A percentile compares a stretch with the other conserved stretches of the same genome.
These are phyloP conservation scores for Turritis glabra DNA, from an alignment of 345 rosid species.

Conservation along the genomic window DNA sequence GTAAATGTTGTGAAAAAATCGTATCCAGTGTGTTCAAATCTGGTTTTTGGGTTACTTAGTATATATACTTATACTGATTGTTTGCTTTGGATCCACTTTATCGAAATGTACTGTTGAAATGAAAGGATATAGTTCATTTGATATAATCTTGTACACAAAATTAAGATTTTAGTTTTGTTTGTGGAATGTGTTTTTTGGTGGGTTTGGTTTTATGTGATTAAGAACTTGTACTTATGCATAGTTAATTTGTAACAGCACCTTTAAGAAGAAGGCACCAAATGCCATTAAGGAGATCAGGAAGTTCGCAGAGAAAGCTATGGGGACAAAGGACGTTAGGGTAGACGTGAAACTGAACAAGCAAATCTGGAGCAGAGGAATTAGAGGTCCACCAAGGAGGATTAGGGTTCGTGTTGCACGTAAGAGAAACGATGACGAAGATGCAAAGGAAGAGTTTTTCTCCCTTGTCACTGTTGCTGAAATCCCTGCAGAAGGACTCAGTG, in stretches of 20 bases:
- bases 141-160: not conserved
- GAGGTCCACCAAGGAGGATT: conserved; percentile 75
- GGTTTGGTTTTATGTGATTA: not conserved
- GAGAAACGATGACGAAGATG: conserved; percentile 86
- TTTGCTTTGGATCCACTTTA: not conserved
- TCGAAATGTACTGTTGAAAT: not conserved
- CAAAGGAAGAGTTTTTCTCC: conserved; percentile 79
- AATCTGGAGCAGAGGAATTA: conserved; percentile 78
- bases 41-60: too few relatives aligned
- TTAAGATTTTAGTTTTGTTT: not conserved
- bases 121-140: not conserved
- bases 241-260: conserved; percentile 47
- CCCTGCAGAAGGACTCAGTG: conserved; percentile 59
- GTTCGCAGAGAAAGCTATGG: conserved; percentile 81
- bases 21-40: too few relatives aligned
- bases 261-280: conserved; percentile 92
- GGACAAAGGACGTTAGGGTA: conserved; percentile 65
- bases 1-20: not conserved
- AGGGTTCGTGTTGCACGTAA: conserved; percentile 74
- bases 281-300: conserved; percentile 83
- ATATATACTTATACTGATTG: not conserved
- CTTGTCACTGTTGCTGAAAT: conserved; percentile 66
- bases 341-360: conserved; percentile 88
- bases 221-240: not conserved
- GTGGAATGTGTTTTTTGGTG: not conserved